Evolutionary conservation across 169 alveolate genomes (phyloP).

Genomic region (Plasmodium knowlesi): DNA sequence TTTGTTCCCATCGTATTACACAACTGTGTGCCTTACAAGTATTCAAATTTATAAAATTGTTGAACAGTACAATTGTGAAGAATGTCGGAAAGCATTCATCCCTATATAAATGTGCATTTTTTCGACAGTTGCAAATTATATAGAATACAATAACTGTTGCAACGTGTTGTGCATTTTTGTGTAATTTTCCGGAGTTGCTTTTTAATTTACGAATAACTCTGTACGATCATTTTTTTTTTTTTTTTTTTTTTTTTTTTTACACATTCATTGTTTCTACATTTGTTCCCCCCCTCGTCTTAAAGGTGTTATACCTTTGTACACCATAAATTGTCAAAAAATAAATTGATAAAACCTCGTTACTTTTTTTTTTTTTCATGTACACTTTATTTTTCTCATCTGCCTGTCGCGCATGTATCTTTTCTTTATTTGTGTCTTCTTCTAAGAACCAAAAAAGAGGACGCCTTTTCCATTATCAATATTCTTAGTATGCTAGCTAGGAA

Average conservation of each 20-base stretch:
- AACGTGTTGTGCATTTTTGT: neutral
- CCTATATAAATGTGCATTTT: neutral
- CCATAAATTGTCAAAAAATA: slow-evolving; percentile 14
- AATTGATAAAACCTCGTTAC: neutral
- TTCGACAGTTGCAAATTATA: neutral
- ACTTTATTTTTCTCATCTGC: neutral
- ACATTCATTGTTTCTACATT: neutral
- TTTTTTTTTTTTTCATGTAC: neutral
- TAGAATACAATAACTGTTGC: neutral
- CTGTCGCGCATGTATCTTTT: neutral
- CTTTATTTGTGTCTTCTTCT: neutral
- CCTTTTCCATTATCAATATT: slow-evolving; percentile 1
- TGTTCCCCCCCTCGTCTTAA: neutral
- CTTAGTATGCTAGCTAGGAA: neutral
- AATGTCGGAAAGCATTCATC: neutral
- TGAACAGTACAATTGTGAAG: slow-evolving; percentile 3
- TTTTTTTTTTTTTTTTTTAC: neutral
- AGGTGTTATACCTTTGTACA: neutral
- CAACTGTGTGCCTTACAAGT: neutral
- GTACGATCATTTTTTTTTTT: neutral
- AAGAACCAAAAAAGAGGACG: neutral
- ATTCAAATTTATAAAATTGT: slow-evolving; percentile 23
- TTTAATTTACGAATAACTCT: neutral
- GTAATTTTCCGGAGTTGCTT: neutral
- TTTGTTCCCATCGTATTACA: slow-evolving; percentile 1